phyloP scores from a whole-genome alignment of 345 rosid genomes.

The Eucalyptus sp. region DNA sequence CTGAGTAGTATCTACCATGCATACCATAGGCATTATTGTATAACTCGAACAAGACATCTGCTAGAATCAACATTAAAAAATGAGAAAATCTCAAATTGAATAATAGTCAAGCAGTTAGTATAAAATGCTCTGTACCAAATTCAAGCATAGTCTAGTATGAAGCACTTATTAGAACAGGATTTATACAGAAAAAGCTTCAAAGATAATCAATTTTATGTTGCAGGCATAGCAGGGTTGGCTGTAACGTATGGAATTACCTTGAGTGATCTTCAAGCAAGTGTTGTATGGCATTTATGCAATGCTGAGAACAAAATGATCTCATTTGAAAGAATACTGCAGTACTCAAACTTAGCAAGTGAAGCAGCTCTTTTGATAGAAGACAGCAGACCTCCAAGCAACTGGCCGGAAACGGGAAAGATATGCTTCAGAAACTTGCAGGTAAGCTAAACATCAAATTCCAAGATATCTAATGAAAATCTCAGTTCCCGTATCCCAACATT shows the following conservation, averaged over 20 bases:
- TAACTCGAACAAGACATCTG: background rate
- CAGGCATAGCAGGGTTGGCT: slow-evolving; percentile 93
- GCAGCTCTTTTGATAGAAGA: slow-evolving; percentile 60
- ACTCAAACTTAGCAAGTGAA: slow-evolving; percentile 66
- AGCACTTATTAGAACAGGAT: background rate
- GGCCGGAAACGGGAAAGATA: slow-evolving; percentile 81
- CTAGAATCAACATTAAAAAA: background rate
- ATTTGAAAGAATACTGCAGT: slow-evolving; percentile 85
- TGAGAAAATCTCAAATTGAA: background rate
- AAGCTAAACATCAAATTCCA: background rate
- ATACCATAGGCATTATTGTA: background rate
- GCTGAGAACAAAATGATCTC: slow-evolving; percentile 94
- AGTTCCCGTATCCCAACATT: background rate
- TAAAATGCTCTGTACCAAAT: background rate
- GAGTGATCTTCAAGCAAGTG: slow-evolving; percentile 74
- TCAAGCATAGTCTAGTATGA: background rate
- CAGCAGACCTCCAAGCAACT: slow-evolving; percentile 48
- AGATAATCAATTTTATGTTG: background rate
- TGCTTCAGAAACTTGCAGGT: slow-evolving; percentile 72
- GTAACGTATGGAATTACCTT: slow-evolving; percentile 88
- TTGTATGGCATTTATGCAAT: slow-evolving; percentile 83
- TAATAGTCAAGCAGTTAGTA: background rate
- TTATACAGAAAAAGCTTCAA: background rate
- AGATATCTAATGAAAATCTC: background rate
- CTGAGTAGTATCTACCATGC: background rate